These are phyloP conservation scores for Aphanoascus verrucosus DNA, from an alignment of 2,329 filamentous ascomycete genomes.

Conservation along the genomic window DNA sequence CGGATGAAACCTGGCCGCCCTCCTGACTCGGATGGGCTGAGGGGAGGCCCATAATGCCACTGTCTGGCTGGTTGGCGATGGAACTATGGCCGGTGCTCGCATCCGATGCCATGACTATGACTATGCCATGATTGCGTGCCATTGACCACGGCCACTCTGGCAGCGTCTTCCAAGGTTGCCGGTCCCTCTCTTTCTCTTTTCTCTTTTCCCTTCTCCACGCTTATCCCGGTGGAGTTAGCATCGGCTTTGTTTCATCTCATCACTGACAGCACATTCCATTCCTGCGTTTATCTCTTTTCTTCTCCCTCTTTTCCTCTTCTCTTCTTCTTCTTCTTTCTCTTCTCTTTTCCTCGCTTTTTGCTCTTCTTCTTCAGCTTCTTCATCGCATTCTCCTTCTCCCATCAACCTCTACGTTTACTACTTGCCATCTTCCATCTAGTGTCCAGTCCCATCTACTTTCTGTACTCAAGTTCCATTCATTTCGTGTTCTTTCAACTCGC, in stretches of 20 bases:
- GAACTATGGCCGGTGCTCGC: background rate
- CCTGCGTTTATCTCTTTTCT: conserved; percentile 16
- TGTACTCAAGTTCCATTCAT: conserved; percentile 2
- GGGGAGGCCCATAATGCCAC: too few species aligned
- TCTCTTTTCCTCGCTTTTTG: conserved; percentile 11
- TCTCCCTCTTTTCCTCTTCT: conserved; percentile 16
- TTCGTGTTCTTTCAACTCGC: conserved; percentile 10
- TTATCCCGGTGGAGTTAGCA: too few species aligned
- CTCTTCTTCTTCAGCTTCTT: conserved; percentile 15
- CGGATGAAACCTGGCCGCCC: background rate
- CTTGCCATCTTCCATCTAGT: conserved; percentile 12
- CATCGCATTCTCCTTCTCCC: too few species aligned
- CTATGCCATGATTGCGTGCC: background rate
- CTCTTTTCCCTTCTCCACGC: conserved; percentile 11
- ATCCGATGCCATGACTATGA: background rate
- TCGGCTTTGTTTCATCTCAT: conserved; percentile 14
- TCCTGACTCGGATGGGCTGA: background rate
- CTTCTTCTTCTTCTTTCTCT: conserved; percentile 20
- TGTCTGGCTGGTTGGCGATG: too few species aligned
- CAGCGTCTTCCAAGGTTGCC: background rate
- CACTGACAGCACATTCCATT: conserved; percentile 19
- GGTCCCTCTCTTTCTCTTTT: conserved; percentile 15
- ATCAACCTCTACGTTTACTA: conserved; percentile 7
- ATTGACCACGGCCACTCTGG: background rate
- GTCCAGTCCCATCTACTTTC: too few species aligned